Percentiles rank a stretch among this genome's conserved stretches.
phyloP scores from a whole-genome alignment of 2,329 filamentous ascomycete species.

The Colletotrichum sp. region DNA sequence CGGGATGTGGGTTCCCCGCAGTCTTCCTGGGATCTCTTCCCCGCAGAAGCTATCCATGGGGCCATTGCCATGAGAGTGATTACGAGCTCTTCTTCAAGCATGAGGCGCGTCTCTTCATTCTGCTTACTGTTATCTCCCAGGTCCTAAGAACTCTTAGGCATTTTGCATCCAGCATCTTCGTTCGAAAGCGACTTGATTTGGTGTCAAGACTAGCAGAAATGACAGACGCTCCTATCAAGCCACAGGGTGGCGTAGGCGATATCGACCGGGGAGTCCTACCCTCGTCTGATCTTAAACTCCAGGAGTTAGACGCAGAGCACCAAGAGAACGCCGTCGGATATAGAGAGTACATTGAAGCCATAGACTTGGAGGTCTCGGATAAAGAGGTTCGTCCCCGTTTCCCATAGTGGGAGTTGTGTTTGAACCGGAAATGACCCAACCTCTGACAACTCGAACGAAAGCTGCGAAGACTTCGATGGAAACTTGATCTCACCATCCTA shows the following conservation, averaged over 20 bases:
- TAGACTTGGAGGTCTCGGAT: not conserved
- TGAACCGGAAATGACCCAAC: not conserved
- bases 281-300: not conserved
- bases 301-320: not conserved
- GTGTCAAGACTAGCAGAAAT: not conserved
- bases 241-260: not conserved
- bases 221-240: not conserved
- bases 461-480: conserved; percentile 24
- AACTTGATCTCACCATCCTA: conserved; percentile 34
- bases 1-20: not conserved
- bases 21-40: not conserved
- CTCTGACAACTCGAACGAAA: not conserved
- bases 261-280: not conserved
- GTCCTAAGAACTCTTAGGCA: rapidly evolving
- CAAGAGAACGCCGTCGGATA: not conserved
- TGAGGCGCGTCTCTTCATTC: not conserved
- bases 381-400: not conserved
- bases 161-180: not conserved
- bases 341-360: not conserved
- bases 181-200: not conserved
- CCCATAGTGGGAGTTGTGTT: not conserved
- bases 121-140: rapidly evolving
- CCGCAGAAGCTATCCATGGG: not conserved
- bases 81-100: not conserved
- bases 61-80: rapidly evolving